Percentiles rank a stretch among this genome's conserved stretches.
Conservation (phyloP, 1,284 basidiomycete genomes). For the Tranzscheliella williamsii region DNA sequence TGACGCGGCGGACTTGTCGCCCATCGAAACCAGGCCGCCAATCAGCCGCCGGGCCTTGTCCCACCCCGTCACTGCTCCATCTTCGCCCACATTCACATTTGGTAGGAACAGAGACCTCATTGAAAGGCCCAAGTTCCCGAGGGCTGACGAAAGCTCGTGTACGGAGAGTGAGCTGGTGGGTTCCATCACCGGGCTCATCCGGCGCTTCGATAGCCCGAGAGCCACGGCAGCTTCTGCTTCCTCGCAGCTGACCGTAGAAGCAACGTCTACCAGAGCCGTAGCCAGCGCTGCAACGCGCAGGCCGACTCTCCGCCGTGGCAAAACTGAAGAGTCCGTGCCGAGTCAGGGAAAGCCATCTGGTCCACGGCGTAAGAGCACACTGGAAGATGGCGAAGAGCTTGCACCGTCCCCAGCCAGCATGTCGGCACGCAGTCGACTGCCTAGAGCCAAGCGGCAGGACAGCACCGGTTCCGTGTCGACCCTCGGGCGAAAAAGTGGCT, state of each 20-base stretch:
- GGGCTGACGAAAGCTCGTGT: slow-evolving; percentile 51
- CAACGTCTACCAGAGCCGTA: neutral
- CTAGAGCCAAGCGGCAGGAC: slow-evolving; percentile 28
- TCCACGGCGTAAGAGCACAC: slow-evolving; percentile 11
- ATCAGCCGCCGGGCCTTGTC: slow-evolving; percentile 25
- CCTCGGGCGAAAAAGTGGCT: slow-evolving; percentile 18
- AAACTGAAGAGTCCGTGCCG: slow-evolving; percentile 49
- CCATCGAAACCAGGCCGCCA: slow-evolving; percentile 25
- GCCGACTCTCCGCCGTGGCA: slow-evolving; percentile 73
- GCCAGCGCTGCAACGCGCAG: slow-evolving; percentile 14
- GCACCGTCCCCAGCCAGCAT: slow-evolving; percentile 5
- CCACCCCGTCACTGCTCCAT: slow-evolving; percentile 22
- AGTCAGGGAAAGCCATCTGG: slow-evolving; percentile 34
- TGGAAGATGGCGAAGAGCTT: slow-evolving; percentile 7
- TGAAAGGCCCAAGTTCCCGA: slow-evolving; percentile 11
- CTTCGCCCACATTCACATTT: slow-evolving; percentile 22
- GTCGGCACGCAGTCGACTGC: slow-evolving; percentile 22
- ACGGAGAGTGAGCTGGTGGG: slow-evolving; percentile 40
- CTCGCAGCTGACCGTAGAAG: neutral
- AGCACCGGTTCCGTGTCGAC: slow-evolving; percentile 18
- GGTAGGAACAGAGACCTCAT: slow-evolving; percentile 9
- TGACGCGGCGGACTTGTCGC: slow-evolving; percentile 33
- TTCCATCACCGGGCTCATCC: slow-evolving; percentile 20
- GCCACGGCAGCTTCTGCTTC: no score
- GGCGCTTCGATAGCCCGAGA: slow-evolving; percentile 37